Percentiles rank a stretch among this genome's conserved stretches.
phyloP scores from a whole-genome alignment of 352 stramenopile genomes.

The Poterioochromonas sp. region DNA sequence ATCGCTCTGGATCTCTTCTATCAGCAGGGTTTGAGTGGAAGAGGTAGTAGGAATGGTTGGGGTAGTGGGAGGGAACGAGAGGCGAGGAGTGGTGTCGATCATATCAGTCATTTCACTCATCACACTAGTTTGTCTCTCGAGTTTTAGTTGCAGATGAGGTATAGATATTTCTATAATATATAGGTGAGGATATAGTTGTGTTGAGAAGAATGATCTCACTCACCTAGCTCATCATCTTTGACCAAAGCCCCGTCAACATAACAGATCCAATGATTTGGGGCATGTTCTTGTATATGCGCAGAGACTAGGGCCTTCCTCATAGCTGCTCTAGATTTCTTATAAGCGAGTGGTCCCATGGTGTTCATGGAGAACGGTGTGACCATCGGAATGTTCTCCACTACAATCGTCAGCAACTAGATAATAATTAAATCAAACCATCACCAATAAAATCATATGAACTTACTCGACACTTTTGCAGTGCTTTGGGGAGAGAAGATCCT shows the following conservation, averaged over 20 bases:
- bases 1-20: too few relatives aligned
- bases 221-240: too few relatives aligned
- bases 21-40: too few relatives aligned
- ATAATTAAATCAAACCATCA: neutral
- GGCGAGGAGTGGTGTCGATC: too few relatives aligned
- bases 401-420: neutral
- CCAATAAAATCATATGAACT: neutral
- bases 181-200: too few relatives aligned
- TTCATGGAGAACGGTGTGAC: constrained; percentile 8
- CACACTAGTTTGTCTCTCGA: too few relatives aligned
- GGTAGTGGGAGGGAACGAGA: too few relatives aligned
- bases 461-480: neutral
- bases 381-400: constrained; percentile 9
- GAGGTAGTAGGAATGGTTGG: too few relatives aligned
- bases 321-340: neutral
- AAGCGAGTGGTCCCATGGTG: neutral
- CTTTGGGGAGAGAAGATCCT: neutral
- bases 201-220: too few relatives aligned
- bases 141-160: too few relatives aligned
- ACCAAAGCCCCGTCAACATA: neutral
- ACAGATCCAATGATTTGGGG: neutral
- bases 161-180: too few relatives aligned
- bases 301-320: neutral
- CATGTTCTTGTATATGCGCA: neutral
- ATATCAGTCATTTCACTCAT: too few relatives aligned